These are phyloP conservation scores for Pseudocercospora fuligena DNA, from an alignment of 2,329 filamentous ascomycete genomes.

Conservation along the genomic window DNA sequence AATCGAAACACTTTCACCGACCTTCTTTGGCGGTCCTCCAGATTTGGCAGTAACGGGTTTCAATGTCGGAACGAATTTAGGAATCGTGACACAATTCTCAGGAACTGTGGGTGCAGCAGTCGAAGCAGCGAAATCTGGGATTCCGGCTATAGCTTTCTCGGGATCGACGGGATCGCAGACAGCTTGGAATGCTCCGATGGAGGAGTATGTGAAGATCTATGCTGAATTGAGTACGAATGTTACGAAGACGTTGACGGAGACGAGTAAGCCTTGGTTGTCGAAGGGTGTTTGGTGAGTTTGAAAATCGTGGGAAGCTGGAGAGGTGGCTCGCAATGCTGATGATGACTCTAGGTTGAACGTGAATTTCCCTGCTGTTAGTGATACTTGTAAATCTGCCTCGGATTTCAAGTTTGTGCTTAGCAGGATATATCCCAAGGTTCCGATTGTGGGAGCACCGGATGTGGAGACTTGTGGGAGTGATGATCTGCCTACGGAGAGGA, in stretches of 20 bases:
- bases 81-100: conserved; percentile 61
- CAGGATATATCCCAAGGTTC: conserved; percentile 58
- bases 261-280: conserved; percentile 68
- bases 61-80: conserved; percentile 67
- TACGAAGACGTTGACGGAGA: conserved; percentile 59
- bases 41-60: conserved; percentile 70
- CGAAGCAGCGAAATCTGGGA: conserved; percentile 61
- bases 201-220: conserved; percentile 64
- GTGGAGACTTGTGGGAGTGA: conserved; percentile 60
- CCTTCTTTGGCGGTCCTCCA: conserved; percentile 59
- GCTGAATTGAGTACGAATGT: conserved; percentile 65
- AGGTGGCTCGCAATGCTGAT: background rate
- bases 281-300: conserved; percentile 52
- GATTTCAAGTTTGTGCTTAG: conserved; percentile 69
- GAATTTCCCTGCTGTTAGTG: conserved; percentile 64
- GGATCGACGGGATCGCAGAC: conserved; percentile 57
- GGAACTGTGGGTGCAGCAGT: conserved; percentile 70
- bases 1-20: conserved; percentile 60
- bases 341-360: conserved; percentile 61
- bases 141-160: conserved; percentile 72
- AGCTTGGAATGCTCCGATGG: conserved; percentile 58
- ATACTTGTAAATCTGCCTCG: conserved; percentile 55
- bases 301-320: too few relatives aligned
- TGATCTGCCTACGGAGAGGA: conserved; percentile 63
- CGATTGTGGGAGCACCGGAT: conserved; percentile 52